These are phyloP conservation scores for Acacia pycnantha DNA, from an alignment of 331 rosid genomes.

Conservation along the genomic window DNA sequence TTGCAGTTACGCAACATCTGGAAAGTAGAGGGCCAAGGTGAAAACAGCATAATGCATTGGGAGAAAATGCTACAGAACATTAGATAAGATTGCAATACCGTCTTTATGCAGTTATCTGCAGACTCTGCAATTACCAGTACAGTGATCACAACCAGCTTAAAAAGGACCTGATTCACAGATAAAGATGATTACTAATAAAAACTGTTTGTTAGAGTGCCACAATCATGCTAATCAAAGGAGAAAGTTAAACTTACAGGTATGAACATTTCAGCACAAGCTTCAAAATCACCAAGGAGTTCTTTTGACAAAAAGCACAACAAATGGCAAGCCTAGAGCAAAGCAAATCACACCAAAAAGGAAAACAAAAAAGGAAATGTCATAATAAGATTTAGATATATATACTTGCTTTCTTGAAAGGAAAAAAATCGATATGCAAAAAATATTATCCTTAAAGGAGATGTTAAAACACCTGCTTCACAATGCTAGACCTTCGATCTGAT, in stretches of 20 bases:
- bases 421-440: not conserved
- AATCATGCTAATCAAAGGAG: constrained; percentile 18
- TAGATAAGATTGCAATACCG: constrained; percentile 51
- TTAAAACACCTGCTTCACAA: constrained; percentile 89
- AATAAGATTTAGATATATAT: constrained; percentile 7
- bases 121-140: constrained; percentile 99
- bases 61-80: constrained; percentile 16
- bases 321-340: constrained; percentile 80
- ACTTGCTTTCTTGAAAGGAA: not conserved
- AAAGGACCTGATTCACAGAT: constrained; percentile 77
- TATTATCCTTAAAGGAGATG: constrained; percentile 1
- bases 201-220: constrained; percentile 28
- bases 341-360: constrained; percentile 22
- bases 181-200: constrained; percentile 23
- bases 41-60: constrained; percentile 16
- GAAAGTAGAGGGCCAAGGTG: constrained; percentile 28
- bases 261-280: constrained; percentile 84
- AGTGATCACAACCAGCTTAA: constrained; percentile 99
- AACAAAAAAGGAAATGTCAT: not conserved
- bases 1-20: constrained; percentile 97
- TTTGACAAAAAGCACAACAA: constrained; percentile 87
- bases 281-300: constrained; percentile 96
- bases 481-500: constrained; percentile 94
- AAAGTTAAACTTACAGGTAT: constrained; percentile 85
- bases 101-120: constrained; percentile 96